Evolutionary conservation across 1,284 basidiomycete genomes (phyloP).

Genomic region (Ganoderma boninense): DNA sequence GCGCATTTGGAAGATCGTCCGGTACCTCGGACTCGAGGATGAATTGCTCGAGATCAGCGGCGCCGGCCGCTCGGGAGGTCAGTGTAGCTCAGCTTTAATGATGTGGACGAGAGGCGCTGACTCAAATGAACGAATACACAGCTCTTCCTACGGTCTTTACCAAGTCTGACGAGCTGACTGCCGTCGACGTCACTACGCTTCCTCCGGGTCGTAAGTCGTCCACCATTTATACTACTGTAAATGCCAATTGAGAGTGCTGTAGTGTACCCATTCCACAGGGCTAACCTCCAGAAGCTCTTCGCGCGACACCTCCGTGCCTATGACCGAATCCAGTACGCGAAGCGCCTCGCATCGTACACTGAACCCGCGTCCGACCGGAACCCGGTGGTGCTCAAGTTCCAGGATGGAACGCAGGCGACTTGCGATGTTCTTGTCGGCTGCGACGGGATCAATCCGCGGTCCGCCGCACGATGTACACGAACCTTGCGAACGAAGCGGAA

Average conservation of each 20-base stretch:
- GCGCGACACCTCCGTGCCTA: slow-evolving; percentile 44
- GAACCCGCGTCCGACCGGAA: slow-evolving; percentile 17
- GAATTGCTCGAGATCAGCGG: slow-evolving; percentile 23
- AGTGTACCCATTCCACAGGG: slow-evolving; percentile 49
- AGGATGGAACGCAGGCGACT: slow-evolving; percentile 45
- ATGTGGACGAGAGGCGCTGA: not conserved
- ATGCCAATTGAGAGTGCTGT: slow-evolving; percentile 17
- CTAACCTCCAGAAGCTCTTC: slow-evolving; percentile 52
- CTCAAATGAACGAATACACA: not conserved
- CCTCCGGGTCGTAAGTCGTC: not conserved
- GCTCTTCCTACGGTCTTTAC: slow-evolving; percentile 12
- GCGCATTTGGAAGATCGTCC: slow-evolving; percentile 34
- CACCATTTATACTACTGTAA: slow-evolving; percentile 17
- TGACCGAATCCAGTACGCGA: slow-evolving; percentile 45
- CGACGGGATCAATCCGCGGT: slow-evolving; percentile 57
- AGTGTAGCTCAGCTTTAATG: not conserved
- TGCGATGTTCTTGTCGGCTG: slow-evolving; percentile 55
- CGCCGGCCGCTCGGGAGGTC: slow-evolving; percentile 1
- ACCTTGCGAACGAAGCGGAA: slow-evolving; percentile 20
- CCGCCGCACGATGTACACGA: slow-evolving; percentile 43
- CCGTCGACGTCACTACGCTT: not conserved
- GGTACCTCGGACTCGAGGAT: slow-evolving; percentile 35
- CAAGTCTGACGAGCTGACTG: slow-evolving; percentile 26
- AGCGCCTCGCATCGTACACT: slow-evolving; percentile 35
- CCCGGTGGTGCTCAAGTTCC: slow-evolving; percentile 42